Percentiles rank a stretch among this genome's conserved stretches.
phyloP scores from a whole-genome alignment of 192 early-diverging fungal genomes.

The Thamnidium elegans region DNA sequence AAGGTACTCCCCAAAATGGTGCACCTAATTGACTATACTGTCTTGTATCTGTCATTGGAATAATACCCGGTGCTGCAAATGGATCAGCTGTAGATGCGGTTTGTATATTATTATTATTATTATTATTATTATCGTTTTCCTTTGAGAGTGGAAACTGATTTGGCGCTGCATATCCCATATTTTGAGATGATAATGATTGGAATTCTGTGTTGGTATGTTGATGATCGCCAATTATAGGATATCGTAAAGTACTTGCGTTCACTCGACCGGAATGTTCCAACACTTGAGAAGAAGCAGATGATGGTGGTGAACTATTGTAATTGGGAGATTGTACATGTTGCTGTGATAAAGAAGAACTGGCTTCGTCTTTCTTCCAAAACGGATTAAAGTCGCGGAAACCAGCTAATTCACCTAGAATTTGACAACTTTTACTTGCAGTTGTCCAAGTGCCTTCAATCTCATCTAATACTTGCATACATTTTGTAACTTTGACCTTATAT shows the following conservation, averaged over 20 bases:
- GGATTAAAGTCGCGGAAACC: conserved; percentile 7
- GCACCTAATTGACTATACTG: conserved; percentile 22
- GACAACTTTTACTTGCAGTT: conserved; percentile 18
- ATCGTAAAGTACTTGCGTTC: background rate
- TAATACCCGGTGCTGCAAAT: conserved; percentile 31
- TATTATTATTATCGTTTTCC: background rate
- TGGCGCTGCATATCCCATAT: background rate
- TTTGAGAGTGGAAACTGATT: too few relatives aligned
- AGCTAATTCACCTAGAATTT: conserved; percentile 28
- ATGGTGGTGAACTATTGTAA: background rate
- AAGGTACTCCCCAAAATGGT: conserved; percentile 30
- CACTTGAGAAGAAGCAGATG: background rate
- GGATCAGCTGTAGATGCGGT: conserved; percentile 20
- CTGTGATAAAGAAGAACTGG: background rate
- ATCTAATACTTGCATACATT: conserved; percentile 20
- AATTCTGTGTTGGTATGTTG: background rate
- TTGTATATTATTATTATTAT: background rate
- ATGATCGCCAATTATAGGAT: background rate
- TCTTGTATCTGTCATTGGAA: background rate
- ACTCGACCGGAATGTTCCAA: background rate
- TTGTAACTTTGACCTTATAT: conserved; percentile 20
- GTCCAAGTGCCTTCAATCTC: conserved; percentile 29
- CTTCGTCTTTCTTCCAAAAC: too few relatives aligned
- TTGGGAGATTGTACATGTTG: background rate
- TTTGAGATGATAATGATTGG: background rate